A percentile compares a stretch with the other conserved stretches of the same genome.
phyloP scores from a whole-genome alignment of 108 stramenopile genomes.

The Cyclotella choctawhatcheeana region DNA sequence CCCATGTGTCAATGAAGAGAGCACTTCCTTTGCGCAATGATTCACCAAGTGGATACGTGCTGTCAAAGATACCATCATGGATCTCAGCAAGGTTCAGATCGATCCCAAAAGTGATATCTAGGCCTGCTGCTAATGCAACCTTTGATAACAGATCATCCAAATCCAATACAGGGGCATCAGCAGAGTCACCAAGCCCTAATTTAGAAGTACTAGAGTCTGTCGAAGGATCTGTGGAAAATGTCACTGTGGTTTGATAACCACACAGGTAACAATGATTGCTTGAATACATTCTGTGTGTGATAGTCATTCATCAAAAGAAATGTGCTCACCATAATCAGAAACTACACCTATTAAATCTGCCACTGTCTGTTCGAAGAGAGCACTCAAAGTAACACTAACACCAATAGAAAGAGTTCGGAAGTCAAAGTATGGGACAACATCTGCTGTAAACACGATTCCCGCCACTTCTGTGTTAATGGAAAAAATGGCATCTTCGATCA shows the following conservation, averaged over 20 bases:
- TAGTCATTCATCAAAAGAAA: too few species aligned
- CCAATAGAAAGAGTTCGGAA: neutral
- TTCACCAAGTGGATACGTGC: neutral
- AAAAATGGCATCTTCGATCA: too few species aligned
- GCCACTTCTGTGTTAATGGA: neutral
- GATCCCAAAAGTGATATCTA: slow-evolving; percentile 25
- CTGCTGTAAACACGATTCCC: neutral
- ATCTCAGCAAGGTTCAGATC: neutral
- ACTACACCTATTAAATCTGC: neutral
- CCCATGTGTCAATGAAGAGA: slow-evolving; percentile 1
- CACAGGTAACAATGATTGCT: too few species aligned
- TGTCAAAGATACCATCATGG: neutral
- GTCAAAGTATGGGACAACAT: neutral
- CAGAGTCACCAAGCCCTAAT: neutral
- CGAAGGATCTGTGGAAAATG: neutral
- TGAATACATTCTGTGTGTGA: too few species aligned
- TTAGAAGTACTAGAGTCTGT: neutral
- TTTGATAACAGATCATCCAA: neutral
- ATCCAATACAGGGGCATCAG: neutral
- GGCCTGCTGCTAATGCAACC: slow-evolving; percentile 9
- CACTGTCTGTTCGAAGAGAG: neutral
- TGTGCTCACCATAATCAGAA: neutral
- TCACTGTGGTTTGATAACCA: too few species aligned
- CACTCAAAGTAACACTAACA: neutral
- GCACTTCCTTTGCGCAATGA: neutral